Base-by-base conservation (phyloP, 495 filamentous ascomycete genomes). In the Penicillium soppii region DNA sequence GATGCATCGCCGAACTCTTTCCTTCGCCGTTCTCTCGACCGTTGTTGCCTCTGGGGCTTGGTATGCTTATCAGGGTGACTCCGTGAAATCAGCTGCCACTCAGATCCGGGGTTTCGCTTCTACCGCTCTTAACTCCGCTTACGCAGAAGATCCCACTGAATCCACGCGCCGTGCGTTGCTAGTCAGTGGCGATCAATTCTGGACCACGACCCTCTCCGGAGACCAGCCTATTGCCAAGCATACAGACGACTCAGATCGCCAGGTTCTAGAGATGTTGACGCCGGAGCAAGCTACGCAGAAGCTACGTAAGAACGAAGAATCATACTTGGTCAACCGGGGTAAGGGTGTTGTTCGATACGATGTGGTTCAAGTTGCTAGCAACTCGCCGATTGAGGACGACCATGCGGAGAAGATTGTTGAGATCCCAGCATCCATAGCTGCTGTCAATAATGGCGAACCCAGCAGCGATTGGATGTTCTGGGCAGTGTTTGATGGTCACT, bases 401-500 rank as follows among this genome's bases (percentile, higher is more conserved):
- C 94, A 99, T 65, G 84, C 87, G 25, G 95, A 97, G 73, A 95
- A 95, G 80, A 95, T 97, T 52, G 88, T 97, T 33, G 91, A 98
- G 70, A 80, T 96, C 10, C 85, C 88, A 2, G 69, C 80, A 21
- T 74, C 67, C 44, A 73, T 81, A 30, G 75, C 80, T 17, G 73
- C 75, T 9, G 68, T 75, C 23, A 65, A 72, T 26, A 74, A 77
- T 53, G 79, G 78, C 26, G 67, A 73, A 5, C 44, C 74, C n/a
- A 83, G 72, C 37, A 90, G 81, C 51, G 94, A 99, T 63, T 99
- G 94, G 94, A 97, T 97, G 90, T 99, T 99, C 66, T 99, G 95
- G 95, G 92, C 90, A 32, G 91, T 99, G 10, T 99, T 96, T 70
- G 94, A 99, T 65, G 94, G 94, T 1, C 94, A 98, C 69, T 88